Percentiles rank a stretch among this genome's conserved stretches.
Conservation (phyloP, 768 basidiomycete species). For the Thelephora aurantiotincta region DNA sequence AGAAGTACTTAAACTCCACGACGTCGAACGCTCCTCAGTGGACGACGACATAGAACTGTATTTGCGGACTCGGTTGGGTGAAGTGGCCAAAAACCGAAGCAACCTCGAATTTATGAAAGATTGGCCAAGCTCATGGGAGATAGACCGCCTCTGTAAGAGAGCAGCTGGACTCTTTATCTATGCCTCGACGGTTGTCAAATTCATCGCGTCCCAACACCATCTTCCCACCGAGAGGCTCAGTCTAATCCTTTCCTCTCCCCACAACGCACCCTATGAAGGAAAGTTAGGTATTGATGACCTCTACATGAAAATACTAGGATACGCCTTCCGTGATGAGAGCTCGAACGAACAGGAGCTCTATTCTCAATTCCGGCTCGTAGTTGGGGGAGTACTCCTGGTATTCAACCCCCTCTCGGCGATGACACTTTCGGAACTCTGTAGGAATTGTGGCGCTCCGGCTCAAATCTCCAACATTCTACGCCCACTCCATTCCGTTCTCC, state of each 20-base stretch:
- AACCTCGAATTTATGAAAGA: not conserved
- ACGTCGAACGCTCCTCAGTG: not conserved
- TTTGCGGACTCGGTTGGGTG: not conserved
- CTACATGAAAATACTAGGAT: slow-evolving; percentile 2
- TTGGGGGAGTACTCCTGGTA: not conserved
- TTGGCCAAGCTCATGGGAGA: slow-evolving; percentile 3
- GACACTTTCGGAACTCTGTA: not conserved
- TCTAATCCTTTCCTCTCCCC: not conserved
- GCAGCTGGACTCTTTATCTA: slow-evolving; percentile 11
- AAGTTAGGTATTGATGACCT: slow-evolving; percentile 7
- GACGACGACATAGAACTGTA: slow-evolving; percentile 1
- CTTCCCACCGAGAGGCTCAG: not conserved
- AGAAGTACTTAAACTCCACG: slow-evolving; percentile 1
- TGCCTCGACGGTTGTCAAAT: slow-evolving; percentile 11
- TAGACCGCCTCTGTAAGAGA: not conserved
- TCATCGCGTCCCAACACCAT: slow-evolving; percentile 6
- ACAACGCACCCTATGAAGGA: not conserved
- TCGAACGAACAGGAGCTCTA: not conserved
- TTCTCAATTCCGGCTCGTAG: not conserved
- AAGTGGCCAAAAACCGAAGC: not conserved
- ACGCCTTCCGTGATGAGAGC: not conserved
- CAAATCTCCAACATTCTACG: slow-evolving; percentile 2
- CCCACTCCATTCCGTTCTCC: slow-evolving; percentile 8
- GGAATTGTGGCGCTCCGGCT: not conserved
- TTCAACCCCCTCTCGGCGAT: no score